Evolutionary conservation across 148 eudicot species (phyloP), one percentile per base, ranked within the genome.

Genomic region (Pharnaceum exiguum): DNA sequence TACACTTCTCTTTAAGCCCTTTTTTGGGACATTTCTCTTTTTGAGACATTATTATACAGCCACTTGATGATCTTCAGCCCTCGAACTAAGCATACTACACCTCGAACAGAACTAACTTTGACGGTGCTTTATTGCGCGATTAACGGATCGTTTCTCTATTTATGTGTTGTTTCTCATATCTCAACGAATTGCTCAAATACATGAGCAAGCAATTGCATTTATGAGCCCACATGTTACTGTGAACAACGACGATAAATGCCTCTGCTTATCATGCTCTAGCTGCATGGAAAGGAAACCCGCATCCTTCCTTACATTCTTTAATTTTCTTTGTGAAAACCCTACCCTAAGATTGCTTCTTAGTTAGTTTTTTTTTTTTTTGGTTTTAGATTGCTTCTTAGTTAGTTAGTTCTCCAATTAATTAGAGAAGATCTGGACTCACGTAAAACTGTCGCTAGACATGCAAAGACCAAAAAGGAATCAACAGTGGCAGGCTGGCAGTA

Each of bases 91-190:
- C 46, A 42, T 16, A 42, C 19, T 23, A 16, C 16, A 39, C 2
- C 7, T 39, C 17, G 7, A 2, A 11, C 12, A 11, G 46, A 42
- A n/a, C n/a, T n/a, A n/a, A 42, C 0, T 42, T 42, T 17, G 46
- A 42, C 22, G 46, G 7, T 30, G 9, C 19, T 32, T 55, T 1
- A 33, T 24, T 40, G 48, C 63, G 69, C 1, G 21, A 18, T 65
- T 56, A 46, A 45, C 55, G 69, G 62, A 55, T 65, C 62, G 12
- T 38, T 13, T 23, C 21, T 28, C 23, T 50, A 33, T 50, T 7
- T 28, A 19, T 23, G 18, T 6, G 5, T 26, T 16, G n/a, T n/a
- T n/a, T n/a, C n/a, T n/a, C n/a, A n/a, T 13, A 30, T 48, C 53
- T 23, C 53, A 12, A 30, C 38, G 38, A 35, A n/a, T 12, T 36